phyloP scores from a whole-genome alignment of 1,284 basidiomycete genomes.

The Cutaneotrichosporon cyanovorans region DNA sequence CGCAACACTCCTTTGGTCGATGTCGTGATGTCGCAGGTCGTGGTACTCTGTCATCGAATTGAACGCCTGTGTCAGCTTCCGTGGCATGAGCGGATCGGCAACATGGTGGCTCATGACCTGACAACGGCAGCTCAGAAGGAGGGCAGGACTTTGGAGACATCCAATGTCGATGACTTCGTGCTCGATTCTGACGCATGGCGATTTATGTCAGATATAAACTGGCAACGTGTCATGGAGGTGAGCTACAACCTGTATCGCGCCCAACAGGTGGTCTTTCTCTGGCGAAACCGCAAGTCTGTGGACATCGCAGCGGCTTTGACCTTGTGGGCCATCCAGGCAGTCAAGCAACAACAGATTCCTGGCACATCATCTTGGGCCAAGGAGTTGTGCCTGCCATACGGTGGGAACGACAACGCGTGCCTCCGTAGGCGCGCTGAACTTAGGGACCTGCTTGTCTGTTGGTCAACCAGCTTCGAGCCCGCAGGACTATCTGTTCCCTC shows the following conservation, averaged over 20 bases:
- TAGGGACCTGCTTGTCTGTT: constrained; percentile 14
- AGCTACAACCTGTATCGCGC: constrained; percentile 26
- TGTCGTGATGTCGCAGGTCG: constrained; percentile 12
- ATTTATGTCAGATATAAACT: constrained; percentile 14
- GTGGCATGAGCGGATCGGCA: constrained; percentile 6
- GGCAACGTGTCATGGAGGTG: constrained; percentile 18
- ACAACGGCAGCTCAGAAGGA: background rate
- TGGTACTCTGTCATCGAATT: constrained; percentile 11
- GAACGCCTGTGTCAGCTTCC: constrained; percentile 11
- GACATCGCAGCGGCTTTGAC: constrained; percentile 16
- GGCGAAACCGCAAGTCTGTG: constrained; percentile 11
- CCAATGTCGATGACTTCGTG: constrained; percentile 7
- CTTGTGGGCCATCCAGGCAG: constrained; percentile 17
- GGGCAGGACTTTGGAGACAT: constrained; percentile 1
- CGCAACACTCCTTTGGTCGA: constrained; percentile 9
- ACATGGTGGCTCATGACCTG: constrained; percentile 5
- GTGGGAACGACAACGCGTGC: constrained; percentile 5
- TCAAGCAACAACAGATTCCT: constrained; percentile 8
- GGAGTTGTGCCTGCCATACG: constrained; percentile 4
- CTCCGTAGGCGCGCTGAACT: constrained; percentile 12
- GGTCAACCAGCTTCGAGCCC: constrained; percentile 19
- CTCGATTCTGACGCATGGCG: constrained; percentile 9
- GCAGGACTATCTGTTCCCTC: constrained; percentile 15
- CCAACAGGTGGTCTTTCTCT: constrained; percentile 26
- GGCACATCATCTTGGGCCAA: constrained; percentile 1